Percentiles rank a stretch among this genome's conserved stretches.
Evolutionary conservation across 805 yeast species (phyloP).

Genomic region (Candida rishiriensis): DNA sequence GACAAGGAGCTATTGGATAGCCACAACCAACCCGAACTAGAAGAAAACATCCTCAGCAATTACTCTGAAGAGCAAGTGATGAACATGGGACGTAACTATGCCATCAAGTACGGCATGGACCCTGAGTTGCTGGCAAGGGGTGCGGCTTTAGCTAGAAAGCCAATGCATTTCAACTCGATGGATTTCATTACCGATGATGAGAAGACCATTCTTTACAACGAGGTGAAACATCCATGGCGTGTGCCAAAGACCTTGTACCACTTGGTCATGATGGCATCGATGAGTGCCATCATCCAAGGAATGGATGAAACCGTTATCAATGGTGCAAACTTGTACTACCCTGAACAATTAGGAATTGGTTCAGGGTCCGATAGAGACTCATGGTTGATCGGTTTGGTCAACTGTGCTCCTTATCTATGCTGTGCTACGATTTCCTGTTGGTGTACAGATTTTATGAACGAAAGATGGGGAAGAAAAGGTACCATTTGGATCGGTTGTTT

Average conservation of each 20-base stretch:
- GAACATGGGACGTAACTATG: slow-evolving; percentile 68
- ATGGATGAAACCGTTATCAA: slow-evolving; percentile 76
- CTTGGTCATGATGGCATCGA: slow-evolving; percentile 61
- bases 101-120: slow-evolving; percentile 50
- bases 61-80: slow-evolving; percentile 60
- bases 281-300: slow-evolving; percentile 79
- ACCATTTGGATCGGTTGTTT: slow-evolving; percentile 61
- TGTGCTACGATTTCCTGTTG: slow-evolving; percentile 60
- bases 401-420: slow-evolving; percentile 67
- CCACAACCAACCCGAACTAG: slow-evolving; percentile 7
- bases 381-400: slow-evolving; percentile 59
- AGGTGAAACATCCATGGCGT: slow-evolving; percentile 41
- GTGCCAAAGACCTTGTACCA: slow-evolving; percentile 44
- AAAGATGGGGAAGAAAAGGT: slow-evolving; percentile 56
- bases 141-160: slow-evolving; percentile 64
- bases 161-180: slow-evolving; percentile 56
- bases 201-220: slow-evolving; percentile 45
- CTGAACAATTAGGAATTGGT: slow-evolving; percentile 48
- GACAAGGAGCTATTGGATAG: not conserved
- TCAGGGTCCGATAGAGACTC: slow-evolving; percentile 42
- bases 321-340: slow-evolving; percentile 66
- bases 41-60: slow-evolving; percentile 47
- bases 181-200: slow-evolving; percentile 50
- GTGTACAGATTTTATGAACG: slow-evolving; percentile 57
- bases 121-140: slow-evolving; percentile 57